phyloP scores from a whole-genome alignment of 2,329 filamentous ascomycete genomes.

The Exophiala oligosperma region DNA sequence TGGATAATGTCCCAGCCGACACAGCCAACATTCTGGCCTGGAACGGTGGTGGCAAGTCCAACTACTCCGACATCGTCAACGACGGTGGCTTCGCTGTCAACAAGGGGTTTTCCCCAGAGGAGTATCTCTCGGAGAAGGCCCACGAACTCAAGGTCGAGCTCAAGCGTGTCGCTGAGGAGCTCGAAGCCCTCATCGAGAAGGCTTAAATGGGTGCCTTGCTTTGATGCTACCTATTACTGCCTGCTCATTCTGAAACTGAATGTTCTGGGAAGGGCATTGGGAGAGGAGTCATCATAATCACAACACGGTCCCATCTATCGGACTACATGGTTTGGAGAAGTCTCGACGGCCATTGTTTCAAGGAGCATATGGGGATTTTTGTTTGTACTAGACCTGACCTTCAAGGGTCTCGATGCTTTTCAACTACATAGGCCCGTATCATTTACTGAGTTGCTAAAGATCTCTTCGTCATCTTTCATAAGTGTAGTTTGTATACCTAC shows the following conservation, averaged over 20 bases:
- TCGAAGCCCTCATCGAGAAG: conserved; percentile 26
- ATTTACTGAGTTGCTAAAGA: not conserved
- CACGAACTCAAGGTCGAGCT: conserved; percentile 43
- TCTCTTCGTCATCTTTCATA: too few relatives aligned
- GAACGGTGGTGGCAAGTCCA: conserved; percentile 94
- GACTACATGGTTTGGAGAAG: not conserved
- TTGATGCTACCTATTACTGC: not conserved
- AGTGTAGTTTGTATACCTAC: too few relatives aligned
- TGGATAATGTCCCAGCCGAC: conserved; percentile 78
- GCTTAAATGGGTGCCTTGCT: conserved; percentile 7
- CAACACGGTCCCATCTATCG: not conserved
- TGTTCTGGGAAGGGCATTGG: not conserved
- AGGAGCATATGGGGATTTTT: not conserved
- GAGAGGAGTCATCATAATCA: not conserved
- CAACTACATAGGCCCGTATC: not conserved
- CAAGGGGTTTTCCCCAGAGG: conserved; percentile 36
- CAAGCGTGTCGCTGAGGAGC: conserved; percentile 23
- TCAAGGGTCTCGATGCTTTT: not conserved
- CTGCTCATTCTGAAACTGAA: not conserved
- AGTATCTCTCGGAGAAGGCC: conserved; percentile 48
- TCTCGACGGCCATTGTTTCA: not conserved
- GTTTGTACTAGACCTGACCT: not conserved
- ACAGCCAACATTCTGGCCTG: conserved; percentile 96
- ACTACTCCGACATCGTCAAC: conserved; percentile 81
- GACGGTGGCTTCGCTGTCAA: conserved; percentile 65